Evolutionary conservation across 139 green algal genomes (phyloP).

Genomic region (Pseudopediastrum boryanum): DNA sequence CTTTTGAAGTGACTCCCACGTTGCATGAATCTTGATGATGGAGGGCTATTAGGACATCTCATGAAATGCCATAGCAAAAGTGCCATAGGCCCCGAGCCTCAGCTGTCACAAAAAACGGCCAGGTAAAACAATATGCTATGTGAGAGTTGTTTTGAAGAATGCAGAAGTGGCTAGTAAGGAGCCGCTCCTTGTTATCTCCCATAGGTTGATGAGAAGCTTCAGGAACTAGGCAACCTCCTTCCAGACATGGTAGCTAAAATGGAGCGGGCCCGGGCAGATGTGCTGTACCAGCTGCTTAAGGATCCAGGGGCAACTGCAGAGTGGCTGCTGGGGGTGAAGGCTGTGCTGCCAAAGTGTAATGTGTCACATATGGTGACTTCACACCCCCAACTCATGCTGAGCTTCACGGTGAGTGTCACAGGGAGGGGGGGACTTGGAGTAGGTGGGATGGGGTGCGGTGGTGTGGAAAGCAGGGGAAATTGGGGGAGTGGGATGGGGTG

Average conservation of each 20-base stretch:
- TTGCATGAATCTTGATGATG: not conserved
- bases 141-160: not conserved
- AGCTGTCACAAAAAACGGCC: no score
- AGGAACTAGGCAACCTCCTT: conserved; percentile 41
- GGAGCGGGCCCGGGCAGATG: conserved; percentile 33
- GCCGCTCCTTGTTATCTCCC: not conserved
- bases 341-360: conserved; percentile 30
- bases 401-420: conserved; percentile 34
- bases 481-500: no score
- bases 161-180: not conserved
- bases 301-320: conserved; percentile 29
- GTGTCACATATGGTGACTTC: conserved; percentile 31
- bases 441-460: no score
- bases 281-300: conserved; percentile 39
- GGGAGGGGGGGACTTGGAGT: no score
- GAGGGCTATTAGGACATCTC: not conserved
- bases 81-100: no score
- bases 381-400: conserved; percentile 34
- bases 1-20: no score
- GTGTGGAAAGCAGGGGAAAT: no score
- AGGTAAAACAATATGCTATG: no score
- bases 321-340: conserved; percentile 26
- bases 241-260: conserved; percentile 46
- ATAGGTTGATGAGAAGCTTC: conserved; percentile 21
- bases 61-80: not conserved